Base-by-base conservation (phyloP, 345 rosid species). In the Gossypium raimondii region DNA sequence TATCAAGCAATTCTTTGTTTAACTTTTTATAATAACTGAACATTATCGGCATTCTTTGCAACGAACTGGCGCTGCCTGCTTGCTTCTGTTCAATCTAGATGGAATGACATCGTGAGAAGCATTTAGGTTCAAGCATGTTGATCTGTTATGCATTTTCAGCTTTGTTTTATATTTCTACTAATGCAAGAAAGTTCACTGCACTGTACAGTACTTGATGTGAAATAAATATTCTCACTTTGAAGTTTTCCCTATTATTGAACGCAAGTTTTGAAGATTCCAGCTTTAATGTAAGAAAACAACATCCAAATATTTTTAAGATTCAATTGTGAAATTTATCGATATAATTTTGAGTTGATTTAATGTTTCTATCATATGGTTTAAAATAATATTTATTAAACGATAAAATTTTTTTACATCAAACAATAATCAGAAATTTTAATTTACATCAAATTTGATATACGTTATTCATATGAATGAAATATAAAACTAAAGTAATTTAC, bases 401-500 rank as follows among this genome's bases (percentile, higher is more conserved):
- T 34, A 34, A 5, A 34, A 0, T 4, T 29, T 29, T 29, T 29
- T 29, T 29, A 4, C 38, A 3, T 29, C 5, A 29, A 29, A 29
- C 5, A 4, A 29, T 29, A 1, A 3, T 29, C 4, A 29, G 0
- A 29, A 29, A 3, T 29, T 3, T 3, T 29, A 29, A 29, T 29
- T 29, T 29, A 29, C 0, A 4, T 29, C 0, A 4, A 29, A 29
- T 29, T 29, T 5, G 1, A 34, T 34, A 4, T 34, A 34, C 6
- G 0, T 0, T 0, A 4, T 4, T 4, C 4, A 34, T 4, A 34
- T 4, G 38, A 34, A 34, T 29, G 34, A 34, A 4, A 34, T 34
- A 4, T 34, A 34, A 34, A 34, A 34, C 38, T 34, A 34, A 34
- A 4, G 1, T 34, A 34, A 34, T 34, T 34, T 34, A 34, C 38